Evolutionary conservation across 352 stramenopile genomes (phyloP), one percentile per base, ranked within the genome.

Genomic region (Globisporangium takayamanum): DNA sequence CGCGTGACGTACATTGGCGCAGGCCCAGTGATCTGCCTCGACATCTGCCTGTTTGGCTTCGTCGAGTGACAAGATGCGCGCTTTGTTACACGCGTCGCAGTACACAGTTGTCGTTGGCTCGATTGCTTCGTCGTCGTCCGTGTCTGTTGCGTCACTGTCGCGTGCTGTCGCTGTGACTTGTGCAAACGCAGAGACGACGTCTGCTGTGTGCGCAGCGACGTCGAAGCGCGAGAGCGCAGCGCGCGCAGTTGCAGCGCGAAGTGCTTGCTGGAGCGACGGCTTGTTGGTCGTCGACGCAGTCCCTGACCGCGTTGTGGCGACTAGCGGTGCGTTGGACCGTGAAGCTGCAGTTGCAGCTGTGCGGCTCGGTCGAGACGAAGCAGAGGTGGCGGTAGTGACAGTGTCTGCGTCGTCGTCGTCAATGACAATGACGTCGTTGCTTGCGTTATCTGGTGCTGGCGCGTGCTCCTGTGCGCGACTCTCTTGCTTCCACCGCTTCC

Each of bases 71-170:
- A 95, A 52, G 20, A 92, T 87, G 7, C 85, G 83, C 6, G 79
- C 81, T 63, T 95, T 95, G 60, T 74, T 76, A 60, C 85, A 95
- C n/a, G 45, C 50, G 63, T 95, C 85, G 41, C 85, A 95, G 54
- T 90, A 88, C 15, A 92, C 78, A 0, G 85, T 93, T 6, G 69
- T 87, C 20, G 73, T 81, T 55, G 77, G 68, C 44, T 89, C 80
- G 3, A 87, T 46, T 5, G 83, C 73, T 0, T 88, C 80, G 11
- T 80, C 64, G 1, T 55, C 44, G 18, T 50, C n/a, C 18, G 0
- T 51, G 26, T 15, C 39, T 20, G 41, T 46, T 1, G 28, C 11
- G 12, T 30, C n/a, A 12, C 33, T 39, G 33, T 14, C 33, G 33
- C 33, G 33, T 3, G 33, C 33, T 10, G 6, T 12, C 7, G 33